Conservation (phyloP, 495 filamentous ascomycete genomes). For the Viridothelium virens region DNA sequence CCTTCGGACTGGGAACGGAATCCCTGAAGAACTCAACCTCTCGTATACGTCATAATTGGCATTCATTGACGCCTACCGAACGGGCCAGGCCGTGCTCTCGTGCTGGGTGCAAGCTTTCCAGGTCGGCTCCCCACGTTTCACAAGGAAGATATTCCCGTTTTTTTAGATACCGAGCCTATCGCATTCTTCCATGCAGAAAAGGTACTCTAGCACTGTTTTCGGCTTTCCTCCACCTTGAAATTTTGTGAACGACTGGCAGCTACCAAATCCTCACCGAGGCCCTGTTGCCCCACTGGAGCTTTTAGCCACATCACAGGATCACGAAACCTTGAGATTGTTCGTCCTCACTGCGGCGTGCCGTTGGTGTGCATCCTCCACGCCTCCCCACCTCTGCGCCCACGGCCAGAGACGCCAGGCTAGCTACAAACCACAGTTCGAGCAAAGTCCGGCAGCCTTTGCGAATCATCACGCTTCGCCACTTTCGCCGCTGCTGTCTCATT, state of each 20-base stretch:
- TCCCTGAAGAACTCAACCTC: background rate
- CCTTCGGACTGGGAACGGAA: background rate
- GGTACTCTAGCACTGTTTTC: background rate
- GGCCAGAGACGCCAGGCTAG: background rate
- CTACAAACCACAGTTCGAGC: background rate
- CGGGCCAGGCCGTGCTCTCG: background rate
- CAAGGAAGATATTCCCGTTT: background rate
- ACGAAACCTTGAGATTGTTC: too few species aligned
- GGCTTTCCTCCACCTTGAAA: too few species aligned
- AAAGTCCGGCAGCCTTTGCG: background rate
- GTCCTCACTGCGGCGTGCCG: too few species aligned
- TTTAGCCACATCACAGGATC: too few species aligned
- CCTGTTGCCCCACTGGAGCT: too few species aligned
- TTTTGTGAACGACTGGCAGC: too few species aligned
- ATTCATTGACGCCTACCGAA: background rate
- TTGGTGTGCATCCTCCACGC: background rate
- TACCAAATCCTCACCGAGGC: too few species aligned
- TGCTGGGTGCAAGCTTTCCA: background rate
- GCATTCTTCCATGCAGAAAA: background rate
- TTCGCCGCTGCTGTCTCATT: background rate
- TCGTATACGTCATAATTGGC: background rate
- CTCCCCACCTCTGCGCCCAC: background rate
- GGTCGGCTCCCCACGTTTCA: slow-evolving; percentile 6
- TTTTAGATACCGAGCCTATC: background rate
- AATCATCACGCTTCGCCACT: background rate